phyloP scores from a whole-genome alignment of 768 basidiomycete genomes.

The Trametes villosa region DNA sequence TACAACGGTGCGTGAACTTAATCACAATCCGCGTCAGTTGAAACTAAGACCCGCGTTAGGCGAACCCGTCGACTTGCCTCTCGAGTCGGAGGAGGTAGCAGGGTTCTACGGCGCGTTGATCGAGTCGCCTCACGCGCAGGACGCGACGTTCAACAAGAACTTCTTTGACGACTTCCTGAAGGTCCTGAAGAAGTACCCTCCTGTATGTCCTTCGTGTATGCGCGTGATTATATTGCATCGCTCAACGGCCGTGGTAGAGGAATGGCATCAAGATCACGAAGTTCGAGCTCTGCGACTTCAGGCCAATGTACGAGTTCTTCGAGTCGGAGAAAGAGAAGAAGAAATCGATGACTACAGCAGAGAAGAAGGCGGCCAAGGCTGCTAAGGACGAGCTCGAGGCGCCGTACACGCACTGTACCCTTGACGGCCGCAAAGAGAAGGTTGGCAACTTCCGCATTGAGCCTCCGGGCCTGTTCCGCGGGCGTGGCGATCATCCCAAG shows the following conservation, averaged over 20 bases:
- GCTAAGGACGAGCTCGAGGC: slow-evolving; percentile 82
- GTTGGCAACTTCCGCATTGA: slow-evolving; percentile 98
- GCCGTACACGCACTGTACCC: slow-evolving; percentile 82
- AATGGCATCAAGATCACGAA: slow-evolving; percentile 75
- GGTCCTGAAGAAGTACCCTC: slow-evolving; percentile 79
- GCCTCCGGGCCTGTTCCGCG: slow-evolving; percentile 97
- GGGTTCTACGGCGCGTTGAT: slow-evolving; percentile 94
- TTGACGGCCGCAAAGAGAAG: slow-evolving; percentile 97
- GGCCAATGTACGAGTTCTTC: slow-evolving; percentile 91
- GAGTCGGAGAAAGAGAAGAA: slow-evolving; percentile 93
- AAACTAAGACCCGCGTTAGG: slow-evolving; percentile 49
- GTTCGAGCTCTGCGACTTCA: slow-evolving; percentile 89
- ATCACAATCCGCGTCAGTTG: neutral
- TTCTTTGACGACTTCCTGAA: slow-evolving; percentile 92
- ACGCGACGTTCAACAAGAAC: slow-evolving; percentile 88
- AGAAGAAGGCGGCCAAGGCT: slow-evolving; percentile 92
- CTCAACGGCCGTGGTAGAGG: slow-evolving; percentile 43
- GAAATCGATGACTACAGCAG: slow-evolving; percentile 80
- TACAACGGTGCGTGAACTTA: slow-evolving; percentile 73
- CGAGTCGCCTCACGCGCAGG: slow-evolving; percentile 90
- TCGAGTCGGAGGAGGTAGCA: slow-evolving; percentile 93
- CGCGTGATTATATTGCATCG: neutral
- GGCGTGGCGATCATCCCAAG: slow-evolving; percentile 97
- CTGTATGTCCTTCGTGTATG: slow-evolving; percentile 55
- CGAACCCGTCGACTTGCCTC: slow-evolving; percentile 75